A percentile compares a stretch with the other conserved stretches of the same genome.
These are phyloP conservation scores for Geotrichum bryndzae DNA, from an alignment of 1,139 yeast species.

Conservation along the genomic window DNA sequence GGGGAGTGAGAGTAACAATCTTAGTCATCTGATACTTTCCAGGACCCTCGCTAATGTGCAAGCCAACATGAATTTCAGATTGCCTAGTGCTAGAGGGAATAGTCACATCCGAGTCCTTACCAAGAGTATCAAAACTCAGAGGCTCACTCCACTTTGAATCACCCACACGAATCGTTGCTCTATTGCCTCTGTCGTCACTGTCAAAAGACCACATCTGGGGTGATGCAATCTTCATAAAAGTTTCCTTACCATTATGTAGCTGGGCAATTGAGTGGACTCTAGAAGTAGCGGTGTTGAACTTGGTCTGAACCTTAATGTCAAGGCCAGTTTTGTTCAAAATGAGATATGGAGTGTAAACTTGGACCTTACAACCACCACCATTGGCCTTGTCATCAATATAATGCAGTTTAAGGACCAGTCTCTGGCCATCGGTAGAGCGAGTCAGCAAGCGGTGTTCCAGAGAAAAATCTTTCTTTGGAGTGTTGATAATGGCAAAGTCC, in stretches of 20 bases:
- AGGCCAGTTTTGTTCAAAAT: conserved; percentile 74
- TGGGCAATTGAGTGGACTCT: conserved; percentile 32
- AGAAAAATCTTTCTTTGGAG: conserved; percentile 47
- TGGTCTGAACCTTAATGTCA: conserved; percentile 55
- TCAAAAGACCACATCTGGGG: conserved; percentile 88
- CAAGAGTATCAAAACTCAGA: conserved; percentile 83
- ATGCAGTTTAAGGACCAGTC: conserved; percentile 55
- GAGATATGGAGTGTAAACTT: conserved; percentile 79
- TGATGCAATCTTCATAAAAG: conserved; percentile 35
- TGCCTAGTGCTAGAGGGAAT: conserved; percentile 55
- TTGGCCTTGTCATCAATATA: conserved; percentile 41
- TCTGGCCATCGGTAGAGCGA: conserved; percentile 51
- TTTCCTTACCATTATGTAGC: conserved; percentile 12
- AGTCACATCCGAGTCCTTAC: conserved; percentile 65
- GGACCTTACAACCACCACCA: conserved; percentile 36
- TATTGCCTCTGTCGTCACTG: conserved; percentile 52
- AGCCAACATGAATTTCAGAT: conserved; percentile 58
- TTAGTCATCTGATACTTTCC: conserved; percentile 77
- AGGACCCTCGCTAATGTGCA: conserved; percentile 74
- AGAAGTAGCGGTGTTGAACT: conserved; percentile 42
- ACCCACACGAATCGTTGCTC: conserved; percentile 64
- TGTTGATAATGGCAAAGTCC: conserved; percentile 69
- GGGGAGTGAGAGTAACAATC: conserved; percentile 73
- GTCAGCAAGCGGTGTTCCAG: conserved; percentile 44
- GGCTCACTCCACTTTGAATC: conserved; percentile 75